phyloP scores from a whole-genome alignment of 768 basidiomycete genomes.

The Chalciporus piperatus region DNA sequence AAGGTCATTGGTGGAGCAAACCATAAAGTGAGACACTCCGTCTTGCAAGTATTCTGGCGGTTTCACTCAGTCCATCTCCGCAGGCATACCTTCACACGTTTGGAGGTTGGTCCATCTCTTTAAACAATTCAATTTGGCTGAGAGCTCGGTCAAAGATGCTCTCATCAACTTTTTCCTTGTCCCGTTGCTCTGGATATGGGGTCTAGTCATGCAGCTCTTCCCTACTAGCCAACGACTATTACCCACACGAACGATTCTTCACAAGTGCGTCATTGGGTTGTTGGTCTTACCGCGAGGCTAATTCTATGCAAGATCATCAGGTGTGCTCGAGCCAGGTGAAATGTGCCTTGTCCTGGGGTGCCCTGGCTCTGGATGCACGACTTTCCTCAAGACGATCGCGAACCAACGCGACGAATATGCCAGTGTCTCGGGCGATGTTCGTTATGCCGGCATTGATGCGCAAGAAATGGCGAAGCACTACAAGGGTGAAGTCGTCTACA shows the following conservation, averaged over 20 bases:
- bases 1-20: slow-evolving; percentile 53
- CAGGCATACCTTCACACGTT: slow-evolving; percentile 59
- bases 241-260: slow-evolving; percentile 52
- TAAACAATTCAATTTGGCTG: neutral
- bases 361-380: slow-evolving; percentile 61
- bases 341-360: slow-evolving; percentile 60
- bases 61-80: neutral
- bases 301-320: slow-evolving; percentile 49
- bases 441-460: slow-evolving; percentile 45
- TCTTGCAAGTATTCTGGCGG: neutral
- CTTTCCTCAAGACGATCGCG: slow-evolving; percentile 51
- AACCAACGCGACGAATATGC: slow-evolving; percentile 43
- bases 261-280: slow-evolving; percentile 43
- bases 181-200: slow-evolving; percentile 49
- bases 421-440: slow-evolving; percentile 40
- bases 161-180: slow-evolving; percentile 50
- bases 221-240: slow-evolving; percentile 34
- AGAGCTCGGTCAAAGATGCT: slow-evolving; percentile 39
- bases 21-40: slow-evolving; percentile 45
- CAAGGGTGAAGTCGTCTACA: slow-evolving; percentile 46
- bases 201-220: slow-evolving; percentile 40
- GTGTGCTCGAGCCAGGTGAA: slow-evolving; percentile 40
- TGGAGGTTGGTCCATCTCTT: slow-evolving; percentile 41
- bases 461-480: slow-evolving; percentile 45
- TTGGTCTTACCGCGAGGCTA: neutral